A percentile compares a stretch with the other conserved stretches of the same genome.
These are phyloP conservation scores for Jatropha curcas DNA, from an alignment of 345 rosid species.

Conservation along the genomic window DNA sequence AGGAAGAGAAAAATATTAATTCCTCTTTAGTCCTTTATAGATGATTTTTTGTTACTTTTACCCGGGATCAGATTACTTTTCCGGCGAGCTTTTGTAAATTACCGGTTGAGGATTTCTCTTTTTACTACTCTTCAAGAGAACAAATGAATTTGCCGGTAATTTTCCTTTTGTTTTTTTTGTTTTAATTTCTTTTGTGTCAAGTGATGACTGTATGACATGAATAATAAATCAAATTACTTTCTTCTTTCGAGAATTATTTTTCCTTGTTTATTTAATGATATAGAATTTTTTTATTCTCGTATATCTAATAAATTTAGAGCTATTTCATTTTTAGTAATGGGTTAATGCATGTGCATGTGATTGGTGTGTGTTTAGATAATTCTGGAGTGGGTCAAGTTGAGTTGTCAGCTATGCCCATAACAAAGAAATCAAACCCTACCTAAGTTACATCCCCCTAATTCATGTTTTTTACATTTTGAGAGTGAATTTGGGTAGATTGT, in stretches of 20 bases:
- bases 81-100: slow-evolving; percentile 53
- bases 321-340: no score
- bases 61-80: slow-evolving; percentile 26
- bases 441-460: not conserved
- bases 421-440: not conserved
- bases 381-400: not conserved
- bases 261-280: no score
- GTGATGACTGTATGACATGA: slow-evolving; percentile 19
- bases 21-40: slow-evolving; percentile 1
- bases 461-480: not conserved
- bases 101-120: slow-evolving; percentile 62
- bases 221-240: slow-evolving; percentile 26
- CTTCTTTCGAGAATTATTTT: no score
- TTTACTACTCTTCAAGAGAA: slow-evolving; percentile 28
- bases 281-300: not conserved
- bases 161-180: not conserved
- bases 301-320: not conserved
- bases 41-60: slow-evolving; percentile 3
- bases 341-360: no score
- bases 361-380: not conserved
- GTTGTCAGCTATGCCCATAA: not conserved
- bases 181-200: not conserved
- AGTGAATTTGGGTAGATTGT: not conserved
- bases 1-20: slow-evolving; percentile 9
- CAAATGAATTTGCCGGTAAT: slow-evolving; percentile 56